A percentile compares a stretch with the other conserved stretches of the same genome.
These are phyloP conservation scores for Ceriops tagal DNA, from an alignment of 345 rosid genomes.

Conservation along the genomic window DNA sequence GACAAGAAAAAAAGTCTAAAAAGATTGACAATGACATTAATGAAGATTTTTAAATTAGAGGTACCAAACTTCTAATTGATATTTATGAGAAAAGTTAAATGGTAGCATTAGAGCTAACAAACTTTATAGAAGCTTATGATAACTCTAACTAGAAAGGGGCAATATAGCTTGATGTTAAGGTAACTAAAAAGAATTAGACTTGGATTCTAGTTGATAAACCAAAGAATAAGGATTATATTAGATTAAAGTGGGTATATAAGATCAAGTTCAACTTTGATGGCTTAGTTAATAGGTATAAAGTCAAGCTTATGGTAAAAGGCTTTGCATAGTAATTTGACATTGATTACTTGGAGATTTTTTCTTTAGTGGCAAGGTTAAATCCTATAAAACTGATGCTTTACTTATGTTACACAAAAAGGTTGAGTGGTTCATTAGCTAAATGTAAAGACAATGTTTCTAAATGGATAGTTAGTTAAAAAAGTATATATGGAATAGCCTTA, in stretches of 20 bases:
- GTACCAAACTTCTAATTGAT: background rate
- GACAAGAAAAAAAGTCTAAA: background rate
- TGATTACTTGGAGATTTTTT: background rate
- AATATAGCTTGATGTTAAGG: background rate
- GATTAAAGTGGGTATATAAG: background rate
- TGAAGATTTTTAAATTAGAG: background rate
- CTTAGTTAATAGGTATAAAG: background rate
- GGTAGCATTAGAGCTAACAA: no score
- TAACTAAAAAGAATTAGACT: background rate
- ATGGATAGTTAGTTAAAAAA: no score
- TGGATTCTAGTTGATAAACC: background rate
- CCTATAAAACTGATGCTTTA: no score
- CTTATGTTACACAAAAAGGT: no score
- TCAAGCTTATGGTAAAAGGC: background rate
- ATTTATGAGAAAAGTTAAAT: background rate
- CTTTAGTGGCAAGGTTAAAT: no score
- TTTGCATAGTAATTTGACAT: background rate
- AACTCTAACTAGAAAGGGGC: background rate
- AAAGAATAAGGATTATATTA: background rate
- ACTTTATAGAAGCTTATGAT: background rate
- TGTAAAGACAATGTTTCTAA: no score
- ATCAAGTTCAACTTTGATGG: background rate
- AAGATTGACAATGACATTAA: no score
- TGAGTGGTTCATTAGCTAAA: no score
- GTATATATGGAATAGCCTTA: no score